Base-by-base conservation (phyloP, 139 green algal species). In the Chloropicon primus region DNA sequence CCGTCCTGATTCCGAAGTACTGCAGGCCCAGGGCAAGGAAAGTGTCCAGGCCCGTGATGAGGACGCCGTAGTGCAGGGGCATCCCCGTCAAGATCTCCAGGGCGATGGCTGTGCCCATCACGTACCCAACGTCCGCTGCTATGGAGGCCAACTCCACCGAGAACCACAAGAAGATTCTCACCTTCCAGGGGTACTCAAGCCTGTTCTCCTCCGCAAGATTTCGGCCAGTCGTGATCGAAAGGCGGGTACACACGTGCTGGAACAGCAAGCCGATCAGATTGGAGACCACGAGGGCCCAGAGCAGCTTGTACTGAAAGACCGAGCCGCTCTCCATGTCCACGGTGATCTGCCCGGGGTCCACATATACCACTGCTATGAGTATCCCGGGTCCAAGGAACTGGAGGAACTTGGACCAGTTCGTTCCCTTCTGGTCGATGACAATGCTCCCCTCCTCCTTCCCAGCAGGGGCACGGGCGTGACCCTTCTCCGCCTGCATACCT, bases 301-400 rank as follows among this genome's bases (percentile, higher is more conserved):
- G 41, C 28, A 79, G 41, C 54, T 79, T 79, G 53, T 79, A 79
- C 76, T 62, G 10, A 28, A 79, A 79, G 2, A 27, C 54, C 76
- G 76, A 80, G 22, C 76, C 76, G 53, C 76, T 81, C 25, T 81
- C 77, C 77, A 81, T 81, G 72, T 81, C 77, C 25, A 81, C 77
- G 71, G 76, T 72, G n/a, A 81, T 76, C 72, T 81, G 77, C 21
- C 62, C 77, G n/a, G 77, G 77, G 71, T 79, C 77, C 5, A 53
- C 77, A 71, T 81, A 81, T 21, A 81, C 77, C n/a, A 72, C 24
- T n/a, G 77, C 77, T 2, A 81, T 28, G 10, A 81, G 77, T 1
- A 81, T 74, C 2, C 77, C 77, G 23, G 77, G 77, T 1, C 77
- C 77, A 25, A 77, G 72, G 25, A 81, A 81, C 26, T 41, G 24